Evolutionary conservation across 2,329 filamentous ascomycete species (phyloP).

Genomic region (Macroventuria anomochaeta): DNA sequence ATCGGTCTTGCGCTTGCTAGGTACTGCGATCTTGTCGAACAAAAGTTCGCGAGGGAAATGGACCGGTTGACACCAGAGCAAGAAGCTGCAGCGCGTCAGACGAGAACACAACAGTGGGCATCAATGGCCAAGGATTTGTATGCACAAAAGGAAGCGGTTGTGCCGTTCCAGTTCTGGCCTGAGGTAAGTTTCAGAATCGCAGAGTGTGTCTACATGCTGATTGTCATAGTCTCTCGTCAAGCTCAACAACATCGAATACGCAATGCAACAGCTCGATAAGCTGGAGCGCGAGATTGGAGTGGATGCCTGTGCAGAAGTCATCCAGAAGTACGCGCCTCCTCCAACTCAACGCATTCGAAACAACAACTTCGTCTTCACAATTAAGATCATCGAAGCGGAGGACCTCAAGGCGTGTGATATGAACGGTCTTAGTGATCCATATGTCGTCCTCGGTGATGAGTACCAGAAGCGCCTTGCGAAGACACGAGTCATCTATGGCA

Average conservation of each 20-base stretch:
- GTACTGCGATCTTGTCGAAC: conserved; percentile 91
- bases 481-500: conserved; percentile 88
- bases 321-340: conserved; percentile 76
- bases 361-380: conserved; percentile 95
- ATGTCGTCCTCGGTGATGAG: conserved; percentile 95
- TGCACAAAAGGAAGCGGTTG: conserved; percentile 88
- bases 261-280: conserved; percentile 88
- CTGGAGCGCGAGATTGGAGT: conserved; percentile 90
- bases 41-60: conserved; percentile 88
- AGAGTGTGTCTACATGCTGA: conserved; percentile 3
- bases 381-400: conserved; percentile 98
- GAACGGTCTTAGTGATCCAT: conserved; percentile 92
- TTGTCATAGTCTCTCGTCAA: conserved; percentile 83
- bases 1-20: conserved; percentile 82
- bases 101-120: conserved; percentile 90
- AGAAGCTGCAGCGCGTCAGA: conserved; percentile 76
- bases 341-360: conserved; percentile 71
- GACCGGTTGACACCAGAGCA: conserved; percentile 89
- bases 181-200: conserved; percentile 66
- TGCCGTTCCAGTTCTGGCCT: conserved; percentile 95
- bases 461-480: conserved; percentile 97
- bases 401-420: conserved; percentile 98
- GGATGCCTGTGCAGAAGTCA: conserved; percentile 83
- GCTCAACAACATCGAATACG: conserved; percentile 96
- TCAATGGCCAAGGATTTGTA: conserved; percentile 93